Evolutionary conservation across 2,329 filamentous ascomycete species (phyloP), one percentile per base, ranked within the genome.

Genomic region (Fusarium decemcellulare): DNA sequence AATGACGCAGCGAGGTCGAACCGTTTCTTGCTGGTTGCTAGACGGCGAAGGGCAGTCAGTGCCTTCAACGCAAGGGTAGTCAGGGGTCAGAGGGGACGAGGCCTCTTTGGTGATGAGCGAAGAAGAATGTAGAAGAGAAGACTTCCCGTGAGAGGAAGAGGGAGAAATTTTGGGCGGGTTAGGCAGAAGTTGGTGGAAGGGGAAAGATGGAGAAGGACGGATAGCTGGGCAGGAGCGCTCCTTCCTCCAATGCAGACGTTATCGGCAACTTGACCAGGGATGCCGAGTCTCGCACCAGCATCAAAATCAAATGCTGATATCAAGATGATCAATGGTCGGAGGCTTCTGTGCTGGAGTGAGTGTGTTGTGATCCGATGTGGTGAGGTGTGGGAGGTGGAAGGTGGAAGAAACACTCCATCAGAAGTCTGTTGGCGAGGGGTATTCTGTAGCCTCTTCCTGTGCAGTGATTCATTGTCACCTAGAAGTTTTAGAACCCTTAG

Each of bases 391-490:
- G 36, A 39, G n/a, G 60, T 58, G 67, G 40, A 63, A 55, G 8
- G 30, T 5, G 40, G 32, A 27, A 46, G 46, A 54, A 32, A 46
- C 40, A 34, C 29, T 44, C 40, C 7, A 48, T 15, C 14, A 18
- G n/a, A 54, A 34, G 54, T 23, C 16, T 6, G 52, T 30, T 36
- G 32, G 12, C 27, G 18, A 14, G 12, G 23, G 12, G 52, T 4
- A 62, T 37, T 42, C 46, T 46, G 36, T 16, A 57, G 16, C 14
- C 11, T 50, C 29, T n/a, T 10, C 15, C 11, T 16, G n/a, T 23
- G 18, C 39, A 55, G 63, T 70, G 50, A 61, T 65, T 70, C 63
- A 71, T 29, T 61, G n/a, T 14, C 44, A 50, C 36, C 34, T n/a
- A 9, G 18, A 16, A 44, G 6, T 23, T 23, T 48, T 18, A 8